Percentiles rank a stretch among this genome's conserved stretches.
These are phyloP conservation scores for Isabelozyma rhagii DNA, from an alignment of 805 yeast genomes.

Conservation along the genomic window DNA sequence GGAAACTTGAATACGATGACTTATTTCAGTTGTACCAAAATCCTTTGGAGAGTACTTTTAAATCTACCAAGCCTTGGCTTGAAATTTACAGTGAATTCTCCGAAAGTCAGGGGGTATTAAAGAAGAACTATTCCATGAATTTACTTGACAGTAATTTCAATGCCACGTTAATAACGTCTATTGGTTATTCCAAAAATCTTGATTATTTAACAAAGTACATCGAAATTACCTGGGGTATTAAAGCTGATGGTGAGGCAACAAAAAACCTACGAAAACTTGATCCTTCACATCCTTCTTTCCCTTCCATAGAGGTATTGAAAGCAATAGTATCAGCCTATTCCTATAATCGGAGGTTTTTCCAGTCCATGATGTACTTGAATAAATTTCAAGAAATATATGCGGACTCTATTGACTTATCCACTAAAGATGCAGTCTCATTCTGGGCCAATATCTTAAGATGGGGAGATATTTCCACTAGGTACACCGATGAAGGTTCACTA, in stretches of 20 bases:
- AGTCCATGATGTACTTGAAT: slow-evolving; percentile 32
- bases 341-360: slow-evolving; percentile 26
- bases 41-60: slow-evolving; percentile 17
- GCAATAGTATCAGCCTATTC: slow-evolving; percentile 32
- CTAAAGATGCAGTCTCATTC: slow-evolving; percentile 16
- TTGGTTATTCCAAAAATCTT: slow-evolving; percentile 23
- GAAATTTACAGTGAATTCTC: slow-evolving; percentile 21
- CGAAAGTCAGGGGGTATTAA: slow-evolving; percentile 2
- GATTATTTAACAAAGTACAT: slow-evolving; percentile 21
- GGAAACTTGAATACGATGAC: slow-evolving; percentile 24
- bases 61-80: slow-evolving; percentile 15
- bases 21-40: slow-evolving; percentile 10
- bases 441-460: slow-evolving; percentile 38
- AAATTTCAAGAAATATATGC: slow-evolving; percentile 30
- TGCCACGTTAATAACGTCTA: slow-evolving; percentile 27
- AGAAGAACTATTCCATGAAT: not conserved
- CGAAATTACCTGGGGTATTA: slow-evolving; percentile 30
- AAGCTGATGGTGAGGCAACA: slow-evolving; percentile 16
- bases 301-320: slow-evolving; percentile 20
- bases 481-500: slow-evolving; percentile 23
- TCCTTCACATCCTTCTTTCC: slow-evolving; percentile 15
- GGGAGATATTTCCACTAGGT: slow-evolving; percentile 34
- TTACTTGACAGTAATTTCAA: slow-evolving; percentile 18
- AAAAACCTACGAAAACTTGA: slow-evolving; percentile 6
- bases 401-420: slow-evolving; percentile 13